Base-by-base conservation (phyloP, 148 eudicot species). In the Nyssa sinensis region DNA sequence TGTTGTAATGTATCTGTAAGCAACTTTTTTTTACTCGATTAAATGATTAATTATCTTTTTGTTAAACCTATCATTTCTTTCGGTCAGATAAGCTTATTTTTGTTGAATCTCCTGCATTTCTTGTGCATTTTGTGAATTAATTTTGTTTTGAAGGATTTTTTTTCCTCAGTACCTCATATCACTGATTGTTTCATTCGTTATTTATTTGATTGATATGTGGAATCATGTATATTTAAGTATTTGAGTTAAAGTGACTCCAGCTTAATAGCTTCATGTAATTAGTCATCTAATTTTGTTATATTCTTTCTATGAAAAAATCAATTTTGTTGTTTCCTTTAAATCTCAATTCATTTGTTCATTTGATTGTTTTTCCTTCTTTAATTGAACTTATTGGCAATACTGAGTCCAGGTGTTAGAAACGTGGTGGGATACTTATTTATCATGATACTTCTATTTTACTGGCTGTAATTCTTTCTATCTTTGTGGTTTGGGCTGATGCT, bases 1-100 rank as follows among this genome's bases (percentile, higher is more conserved):
- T 74, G 80, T 78, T 79, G 25, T 82, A 32, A 29, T 79, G 67
- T 72, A 69, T 85, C 85, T 80, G 88, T 85, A 85, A 84, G 86
- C 83, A 71, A 61, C 65, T 74, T 74, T 81, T 71, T 70, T 62
- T 21, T 44, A 27, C 1, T 6, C 19, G 23, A 63, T 3, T 30
- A 23, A 16, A 35, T 23, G 51, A 12, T 39, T 66, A 6, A 64
- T 64, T 64, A 33, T 19, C 24, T 33, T 37, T 66, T 63, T 70
- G 19, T 70, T 57, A 33, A 53, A 33, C 13, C 27, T 19, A 30
- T 32, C n/a, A 29, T 55, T 33, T 33, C 9, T 33, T 70, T 33
- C 62, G 21, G 32, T 68, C 34, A 4, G 17, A 68, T 27, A 28
- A 27, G 35, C 12, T 68, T 47, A 53, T 47, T 24, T 68, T 55